phyloP scores from a whole-genome alignment of 495 filamentous ascomycete genomes.

The Podospora appendiculata region DNA sequence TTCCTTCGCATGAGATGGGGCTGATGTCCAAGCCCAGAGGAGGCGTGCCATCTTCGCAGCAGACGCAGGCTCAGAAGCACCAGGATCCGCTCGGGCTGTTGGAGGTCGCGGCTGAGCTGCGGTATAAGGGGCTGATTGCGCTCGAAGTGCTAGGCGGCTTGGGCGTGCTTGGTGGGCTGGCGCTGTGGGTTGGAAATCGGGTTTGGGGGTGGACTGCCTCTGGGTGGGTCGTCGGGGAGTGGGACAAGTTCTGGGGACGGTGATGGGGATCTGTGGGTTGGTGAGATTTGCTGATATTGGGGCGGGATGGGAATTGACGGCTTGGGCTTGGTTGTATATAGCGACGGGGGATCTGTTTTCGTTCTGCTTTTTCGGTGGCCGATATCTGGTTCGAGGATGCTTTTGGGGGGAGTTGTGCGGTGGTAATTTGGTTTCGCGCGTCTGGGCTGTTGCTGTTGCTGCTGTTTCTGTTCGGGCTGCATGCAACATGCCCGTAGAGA shows the following conservation, averaged over 20 bases:
- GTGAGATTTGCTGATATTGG: too few species aligned
- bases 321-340: too few species aligned
- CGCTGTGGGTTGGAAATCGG: conserved; percentile 49
- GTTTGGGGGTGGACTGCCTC: conserved; percentile 16
- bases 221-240: conserved; percentile 20
- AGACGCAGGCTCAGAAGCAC: conserved; percentile 1
- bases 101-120: conserved; percentile 60
- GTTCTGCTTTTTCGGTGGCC: too few species aligned
- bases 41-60: neutral
- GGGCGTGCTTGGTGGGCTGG: conserved; percentile 66
- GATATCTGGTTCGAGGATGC: too few species aligned
- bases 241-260: conserved; percentile 20
- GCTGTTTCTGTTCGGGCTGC: too few species aligned
- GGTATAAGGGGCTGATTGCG: conserved; percentile 55
- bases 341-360: too few species aligned
- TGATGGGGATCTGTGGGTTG: neutral
- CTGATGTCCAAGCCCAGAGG: neutral
- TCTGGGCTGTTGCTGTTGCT: too few species aligned
- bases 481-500: too few species aligned
- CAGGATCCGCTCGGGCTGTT: conserved; percentile 74
- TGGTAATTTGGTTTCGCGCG: too few species aligned
- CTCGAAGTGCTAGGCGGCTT: conserved; percentile 74
- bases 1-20: neutral
- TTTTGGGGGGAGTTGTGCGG: too few species aligned
- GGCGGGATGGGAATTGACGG: too few species aligned